Percentiles rank a stretch among this genome's conserved stretches.
Conservation (phyloP, 2,329 filamentous ascomycete genomes). For the Didymella exigua region DNA sequence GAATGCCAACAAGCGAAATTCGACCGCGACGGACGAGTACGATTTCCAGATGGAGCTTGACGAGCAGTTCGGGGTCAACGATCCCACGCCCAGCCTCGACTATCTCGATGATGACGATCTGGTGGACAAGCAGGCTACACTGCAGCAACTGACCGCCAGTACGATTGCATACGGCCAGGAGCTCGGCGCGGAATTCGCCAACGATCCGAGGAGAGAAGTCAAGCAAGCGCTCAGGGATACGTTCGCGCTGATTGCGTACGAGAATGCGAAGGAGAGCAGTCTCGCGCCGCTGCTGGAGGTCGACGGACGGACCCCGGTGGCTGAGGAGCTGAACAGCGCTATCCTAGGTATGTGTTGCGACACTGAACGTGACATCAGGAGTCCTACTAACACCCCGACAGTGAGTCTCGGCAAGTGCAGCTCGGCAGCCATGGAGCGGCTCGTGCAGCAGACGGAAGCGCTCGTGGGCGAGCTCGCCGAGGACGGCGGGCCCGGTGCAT, state of each 20-base stretch:
- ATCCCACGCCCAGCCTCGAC: slow-evolving; percentile 35
- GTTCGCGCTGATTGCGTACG: slow-evolving; percentile 86
- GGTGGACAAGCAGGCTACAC: slow-evolving; percentile 41
- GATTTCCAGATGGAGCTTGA: slow-evolving; percentile 66
- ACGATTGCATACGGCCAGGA: slow-evolving; percentile 81
- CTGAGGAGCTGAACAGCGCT: slow-evolving; percentile 91
- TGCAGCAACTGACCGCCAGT: slow-evolving; percentile 63
- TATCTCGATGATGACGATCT: slow-evolving; percentile 43
- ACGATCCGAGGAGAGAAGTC: slow-evolving; percentile 72
- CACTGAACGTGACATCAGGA: background rate
- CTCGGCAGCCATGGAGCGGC: slow-evolving; percentile 79
- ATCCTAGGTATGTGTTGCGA: slow-evolving; percentile 72
- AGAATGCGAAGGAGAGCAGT: slow-evolving; percentile 76
- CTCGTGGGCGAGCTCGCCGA: slow-evolving; percentile 82
- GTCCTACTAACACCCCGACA: slow-evolving; percentile 51
- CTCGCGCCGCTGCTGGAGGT: slow-evolving; percentile 79
- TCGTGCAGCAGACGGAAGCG: slow-evolving; percentile 85
- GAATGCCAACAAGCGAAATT: slow-evolving; percentile 38
- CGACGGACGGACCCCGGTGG: slow-evolving; percentile 75
- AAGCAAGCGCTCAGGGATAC: slow-evolving; percentile 79
- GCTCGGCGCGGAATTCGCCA: slow-evolving; percentile 76
- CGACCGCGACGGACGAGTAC: slow-evolving; percentile 53
- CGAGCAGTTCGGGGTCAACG: slow-evolving; percentile 53
- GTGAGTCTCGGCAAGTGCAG: slow-evolving; percentile 90
- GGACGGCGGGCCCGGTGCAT: slow-evolving; percentile 79